phyloP scores from a whole-genome alignment of 106 monocot genomes.

The Allium fistulosum region DNA sequence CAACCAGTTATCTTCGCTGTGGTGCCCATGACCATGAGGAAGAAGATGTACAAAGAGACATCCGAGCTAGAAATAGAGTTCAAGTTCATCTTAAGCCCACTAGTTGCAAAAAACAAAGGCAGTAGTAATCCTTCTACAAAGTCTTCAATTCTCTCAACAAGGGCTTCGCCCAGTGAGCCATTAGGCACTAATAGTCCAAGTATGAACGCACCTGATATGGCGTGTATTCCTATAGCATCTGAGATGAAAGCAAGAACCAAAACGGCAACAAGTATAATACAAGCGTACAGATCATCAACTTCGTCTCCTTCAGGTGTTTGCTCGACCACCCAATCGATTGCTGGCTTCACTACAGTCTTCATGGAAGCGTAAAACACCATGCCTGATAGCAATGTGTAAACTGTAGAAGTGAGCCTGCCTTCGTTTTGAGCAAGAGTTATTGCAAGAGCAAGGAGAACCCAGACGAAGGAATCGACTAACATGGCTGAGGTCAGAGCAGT shows the following conservation, averaged over 20 bases:
- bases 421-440: conserved; percentile 19
- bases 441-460: conserved; percentile 41
- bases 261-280: conserved; percentile 32
- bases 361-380: conserved; percentile 13
- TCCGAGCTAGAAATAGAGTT: background rate
- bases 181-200: conserved; percentile 51
- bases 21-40: conserved; percentile 17
- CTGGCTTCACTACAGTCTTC: conserved; percentile 12
- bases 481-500: conserved; percentile 29
- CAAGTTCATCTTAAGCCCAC: conserved; percentile 42
- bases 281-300: conserved; percentile 30
- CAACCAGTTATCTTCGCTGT: conserved; percentile 24
- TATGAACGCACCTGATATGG: conserved; percentile 54
- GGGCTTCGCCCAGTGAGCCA: conserved; percentile 28
- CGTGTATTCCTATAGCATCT: conserved; percentile 56
- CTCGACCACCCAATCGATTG: conserved; percentile 19
- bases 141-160: conserved; percentile 66
- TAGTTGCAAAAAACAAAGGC: conserved; percentile 59
- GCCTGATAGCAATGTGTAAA: conserved; percentile 18
- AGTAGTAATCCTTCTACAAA: conserved; percentile 43
- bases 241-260: conserved; percentile 28
- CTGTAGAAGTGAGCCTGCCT: background rate
- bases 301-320: conserved; percentile 40
- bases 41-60: conserved; percentile 17
- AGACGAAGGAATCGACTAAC: conserved; percentile 25